phyloP scores from a whole-genome alignment of 257 asterid species.

The Nicotiana benthamiana region DNA sequence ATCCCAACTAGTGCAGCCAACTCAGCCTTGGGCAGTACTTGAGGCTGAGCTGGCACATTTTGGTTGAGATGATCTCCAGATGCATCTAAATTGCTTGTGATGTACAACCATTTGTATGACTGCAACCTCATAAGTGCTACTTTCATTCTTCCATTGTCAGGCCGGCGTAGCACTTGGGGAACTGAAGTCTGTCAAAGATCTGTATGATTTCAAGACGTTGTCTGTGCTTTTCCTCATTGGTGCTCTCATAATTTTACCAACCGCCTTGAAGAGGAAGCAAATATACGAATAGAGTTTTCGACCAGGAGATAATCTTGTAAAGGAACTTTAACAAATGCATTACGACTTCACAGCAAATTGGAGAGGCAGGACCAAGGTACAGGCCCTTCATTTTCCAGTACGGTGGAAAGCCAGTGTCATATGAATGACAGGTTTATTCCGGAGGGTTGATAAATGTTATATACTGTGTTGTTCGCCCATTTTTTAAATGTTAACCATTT shows the following conservation, averaged over 20 bases:
- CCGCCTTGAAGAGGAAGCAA: constrained; percentile 70
- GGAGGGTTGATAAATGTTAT: not conserved
- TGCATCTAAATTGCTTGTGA: not conserved
- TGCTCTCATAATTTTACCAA: constrained; percentile 50
- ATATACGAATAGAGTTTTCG: constrained; percentile 41
- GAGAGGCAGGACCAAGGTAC: not conserved
- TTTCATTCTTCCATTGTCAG: constrained; percentile 23
- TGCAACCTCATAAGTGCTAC: not conserved
- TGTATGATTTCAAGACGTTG: constrained; percentile 69
- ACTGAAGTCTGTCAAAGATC: constrained; percentile 67
- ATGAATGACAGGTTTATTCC: not conserved
- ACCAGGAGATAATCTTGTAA: not conserved
- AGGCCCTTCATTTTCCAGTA: not conserved
- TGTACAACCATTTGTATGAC: not conserved
- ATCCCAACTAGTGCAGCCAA: not conserved
- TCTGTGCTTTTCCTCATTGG: constrained; percentile 81
- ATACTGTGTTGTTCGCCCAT: not conserved
- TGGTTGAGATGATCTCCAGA: not conserved
- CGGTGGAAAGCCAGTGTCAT: not conserved
- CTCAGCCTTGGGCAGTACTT: not conserved
- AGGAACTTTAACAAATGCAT: not conserved
- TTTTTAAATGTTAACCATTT: not conserved
- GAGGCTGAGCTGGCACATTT: not conserved
- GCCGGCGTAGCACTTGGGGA: constrained; percentile 91
- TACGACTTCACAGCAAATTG: not conserved